Conservation (phyloP, 2,329 filamentous ascomycete species). For the Magnaporthiopsis rhizophila region DNA sequence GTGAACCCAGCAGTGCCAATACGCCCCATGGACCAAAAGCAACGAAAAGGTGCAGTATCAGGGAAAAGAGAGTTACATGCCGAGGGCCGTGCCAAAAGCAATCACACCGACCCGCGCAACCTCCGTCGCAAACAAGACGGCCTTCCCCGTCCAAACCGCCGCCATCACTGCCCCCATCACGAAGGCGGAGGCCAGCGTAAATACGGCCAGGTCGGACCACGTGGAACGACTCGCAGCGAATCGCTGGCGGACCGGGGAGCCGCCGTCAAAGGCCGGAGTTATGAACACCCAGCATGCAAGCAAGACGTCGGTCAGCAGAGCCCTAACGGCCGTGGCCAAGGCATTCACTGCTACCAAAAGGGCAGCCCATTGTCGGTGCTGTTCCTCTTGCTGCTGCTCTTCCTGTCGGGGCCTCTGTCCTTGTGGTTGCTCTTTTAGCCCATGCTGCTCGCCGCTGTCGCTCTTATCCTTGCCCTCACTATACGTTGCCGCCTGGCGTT, state of each 20-base stretch:
- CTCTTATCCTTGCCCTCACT: background rate
- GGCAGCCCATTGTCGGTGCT: background rate
- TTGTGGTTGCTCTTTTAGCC: background rate
- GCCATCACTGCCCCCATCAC: constrained; percentile 14
- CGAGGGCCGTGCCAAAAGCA: constrained; percentile 8
- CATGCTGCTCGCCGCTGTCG: background rate
- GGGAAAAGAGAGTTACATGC: background rate
- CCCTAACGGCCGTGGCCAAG: background rate
- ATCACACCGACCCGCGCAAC: constrained; percentile 10
- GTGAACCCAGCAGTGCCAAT: background rate
- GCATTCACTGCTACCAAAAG: background rate
- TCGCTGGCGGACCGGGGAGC: constrained; percentile 26
- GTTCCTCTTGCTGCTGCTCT: background rate
- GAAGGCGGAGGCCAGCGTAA: constrained; percentile 21
- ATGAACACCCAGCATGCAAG: constrained; percentile 23
- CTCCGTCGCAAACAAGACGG: constrained; percentile 11
- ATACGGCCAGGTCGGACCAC: constrained; percentile 18
- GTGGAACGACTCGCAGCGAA: constrained; percentile 18
- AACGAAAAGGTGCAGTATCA: background rate
- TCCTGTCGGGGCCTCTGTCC: background rate
- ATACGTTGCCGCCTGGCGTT: background rate
- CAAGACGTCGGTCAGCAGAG: background rate
- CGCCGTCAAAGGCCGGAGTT: constrained; percentile 29
- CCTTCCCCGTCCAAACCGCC: constrained; percentile 17
- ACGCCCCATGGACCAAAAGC: background rate